Conservation (phyloP, 495 filamentous ascomycete genomes). For the Friedmanniomyces simplex region DNA sequence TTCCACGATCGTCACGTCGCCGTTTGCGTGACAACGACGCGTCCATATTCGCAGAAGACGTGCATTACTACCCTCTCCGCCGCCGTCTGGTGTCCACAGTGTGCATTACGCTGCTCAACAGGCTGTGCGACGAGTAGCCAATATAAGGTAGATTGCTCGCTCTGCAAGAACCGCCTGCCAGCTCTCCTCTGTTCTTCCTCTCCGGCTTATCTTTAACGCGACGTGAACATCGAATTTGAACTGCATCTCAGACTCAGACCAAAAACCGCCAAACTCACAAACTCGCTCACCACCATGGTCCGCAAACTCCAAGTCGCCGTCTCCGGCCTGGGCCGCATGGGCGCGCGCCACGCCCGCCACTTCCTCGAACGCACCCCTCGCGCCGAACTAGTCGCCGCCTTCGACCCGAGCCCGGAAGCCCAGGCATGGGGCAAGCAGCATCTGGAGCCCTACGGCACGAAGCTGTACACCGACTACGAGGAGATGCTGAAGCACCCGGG, state of each 20-base stretch:
- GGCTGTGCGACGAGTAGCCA: too few species aligned
- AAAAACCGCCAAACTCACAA: not conserved
- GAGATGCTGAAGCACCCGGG: constrained; percentile 34
- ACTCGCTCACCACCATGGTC: not conserved
- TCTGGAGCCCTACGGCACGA: constrained; percentile 28
- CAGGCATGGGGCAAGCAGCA: constrained; percentile 28
- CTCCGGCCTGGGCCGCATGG: constrained; percentile 37
- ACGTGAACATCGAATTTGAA: not conserved
- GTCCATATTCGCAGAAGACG: not conserved
- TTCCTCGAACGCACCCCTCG: constrained; percentile 32
- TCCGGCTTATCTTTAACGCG: not conserved
- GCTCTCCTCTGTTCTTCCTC: not conserved
- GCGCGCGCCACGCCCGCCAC: constrained; percentile 32
- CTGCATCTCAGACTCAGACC: not conserved
- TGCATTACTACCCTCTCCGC: not conserved
- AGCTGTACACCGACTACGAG: constrained; percentile 32
- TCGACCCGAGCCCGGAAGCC: constrained; percentile 28
- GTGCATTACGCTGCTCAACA: too few species aligned
- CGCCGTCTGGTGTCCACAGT: too few species aligned
- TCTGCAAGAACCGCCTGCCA: too few species aligned
- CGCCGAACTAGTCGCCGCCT: constrained; percentile 33
- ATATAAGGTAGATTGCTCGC: not conserved
- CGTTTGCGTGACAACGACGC: not conserved
- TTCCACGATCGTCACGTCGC: not conserved
- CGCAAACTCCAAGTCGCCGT: constrained; percentile 32